A percentile compares a stretch with the other conserved stretches of the same genome.
These are phyloP conservation scores for Candida maltosa DNA, from an alignment of 805 yeast genomes.

Conservation along the genomic window DNA sequence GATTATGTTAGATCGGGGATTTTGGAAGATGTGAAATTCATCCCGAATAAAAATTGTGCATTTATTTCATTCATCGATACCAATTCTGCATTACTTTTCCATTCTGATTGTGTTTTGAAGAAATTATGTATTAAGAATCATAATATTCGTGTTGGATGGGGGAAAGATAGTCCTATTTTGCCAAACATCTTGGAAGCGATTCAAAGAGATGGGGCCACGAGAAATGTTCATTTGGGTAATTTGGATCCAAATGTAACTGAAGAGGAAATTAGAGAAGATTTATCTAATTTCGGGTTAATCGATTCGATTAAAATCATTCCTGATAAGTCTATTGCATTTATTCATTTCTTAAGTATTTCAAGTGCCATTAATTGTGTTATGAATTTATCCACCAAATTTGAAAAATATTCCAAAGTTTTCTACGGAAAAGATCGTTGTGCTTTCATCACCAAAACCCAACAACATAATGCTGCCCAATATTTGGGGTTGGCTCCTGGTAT, in stretches of 20 bases:
- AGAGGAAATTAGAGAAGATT: slow-evolving; percentile 62
- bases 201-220: slow-evolving; percentile 82
- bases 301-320: slow-evolving; percentile 78
- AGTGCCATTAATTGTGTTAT: slow-evolving; percentile 87
- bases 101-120: slow-evolving; percentile 87
- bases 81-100: slow-evolving; percentile 84
- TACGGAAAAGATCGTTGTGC: slow-evolving; percentile 96
- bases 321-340: slow-evolving; percentile 84
- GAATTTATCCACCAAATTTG: slow-evolving; percentile 60
- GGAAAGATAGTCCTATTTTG: slow-evolving; percentile 70
- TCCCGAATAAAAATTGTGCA: slow-evolving; percentile 87
- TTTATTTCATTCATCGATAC: slow-evolving; percentile 87
- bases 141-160: slow-evolving; percentile 92
- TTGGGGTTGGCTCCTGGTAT: slow-evolving; percentile 87
- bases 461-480: slow-evolving; percentile 94
- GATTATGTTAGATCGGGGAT: slow-evolving; percentile 91
- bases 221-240: slow-evolving; percentile 88
- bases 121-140: slow-evolving; percentile 75
- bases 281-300: slow-evolving; percentile 73
- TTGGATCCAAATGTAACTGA: slow-evolving; percentile 62
- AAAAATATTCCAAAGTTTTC: slow-evolving; percentile 77
- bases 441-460: slow-evolving; percentile 90
- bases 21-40: slow-evolving; percentile 71
- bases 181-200: slow-evolving; percentile 76
- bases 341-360: slow-evolving; percentile 82